These are phyloP conservation scores for Irpex sp. DNA, from an alignment of 1,284 basidiomycete genomes.

Conservation along the genomic window DNA sequence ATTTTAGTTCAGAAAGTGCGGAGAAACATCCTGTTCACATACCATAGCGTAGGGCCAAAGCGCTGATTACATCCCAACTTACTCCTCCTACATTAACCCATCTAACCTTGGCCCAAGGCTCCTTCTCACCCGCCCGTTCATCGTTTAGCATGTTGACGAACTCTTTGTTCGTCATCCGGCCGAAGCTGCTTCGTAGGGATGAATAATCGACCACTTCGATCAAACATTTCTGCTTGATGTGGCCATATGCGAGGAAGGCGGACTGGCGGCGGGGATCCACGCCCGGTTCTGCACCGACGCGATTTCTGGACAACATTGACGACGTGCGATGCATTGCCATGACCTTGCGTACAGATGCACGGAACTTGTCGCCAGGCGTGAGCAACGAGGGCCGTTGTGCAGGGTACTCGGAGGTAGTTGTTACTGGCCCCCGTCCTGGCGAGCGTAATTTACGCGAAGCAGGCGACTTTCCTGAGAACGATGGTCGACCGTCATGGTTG, in stretches of 20 bases:
- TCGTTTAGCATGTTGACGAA: conserved; percentile 50
- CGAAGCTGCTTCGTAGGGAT: conserved; percentile 43
- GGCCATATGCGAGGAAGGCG: conserved; percentile 46
- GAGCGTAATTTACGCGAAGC: neutral
- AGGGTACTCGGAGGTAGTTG: neutral
- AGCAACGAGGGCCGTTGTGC: conserved; percentile 1
- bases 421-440: neutral
- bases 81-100: conserved; percentile 73
- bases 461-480: neutral
- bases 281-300: conserved; percentile 60
- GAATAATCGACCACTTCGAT: conserved; percentile 67
- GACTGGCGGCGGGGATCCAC: conserved; percentile 52
- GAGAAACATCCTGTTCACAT: conserved; percentile 11
- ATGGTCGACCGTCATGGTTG: neutral
- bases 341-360: conserved; percentile 47
- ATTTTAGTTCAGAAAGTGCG: too few relatives aligned
- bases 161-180: conserved; percentile 50
- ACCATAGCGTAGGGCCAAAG: conserved; percentile 61
- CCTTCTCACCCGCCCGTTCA: conserved; percentile 33
- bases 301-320: conserved; percentile 31
- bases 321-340: conserved; percentile 55
- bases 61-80: conserved; percentile 70
- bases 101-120: conserved; percentile 57
- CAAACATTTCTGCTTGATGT: conserved; percentile 51
- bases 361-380: conserved; percentile 46